These are phyloP conservation scores for Andalucia godoyi DNA, from an alignment of 78 protist species.

Conservation along the genomic window DNA sequence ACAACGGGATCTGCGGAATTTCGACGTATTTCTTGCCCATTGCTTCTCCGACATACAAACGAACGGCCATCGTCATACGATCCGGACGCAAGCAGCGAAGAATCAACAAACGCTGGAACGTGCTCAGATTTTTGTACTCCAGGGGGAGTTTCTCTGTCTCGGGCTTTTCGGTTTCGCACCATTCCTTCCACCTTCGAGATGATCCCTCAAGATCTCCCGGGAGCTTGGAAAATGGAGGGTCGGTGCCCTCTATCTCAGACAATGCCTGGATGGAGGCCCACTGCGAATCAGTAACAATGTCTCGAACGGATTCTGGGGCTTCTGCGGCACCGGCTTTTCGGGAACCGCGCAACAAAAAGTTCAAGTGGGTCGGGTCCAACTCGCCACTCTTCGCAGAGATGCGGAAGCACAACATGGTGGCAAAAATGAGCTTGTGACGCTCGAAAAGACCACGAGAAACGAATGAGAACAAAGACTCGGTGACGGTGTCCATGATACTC, in stretches of 20 bases:
- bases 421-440: conserved; percentile 48
- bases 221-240: background rate
- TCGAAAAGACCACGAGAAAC: conserved; percentile 58
- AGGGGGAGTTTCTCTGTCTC: conserved; percentile 40
- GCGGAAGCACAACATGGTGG: conserved; percentile 34
- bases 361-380: conserved; percentile 17
- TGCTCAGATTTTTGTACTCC: conserved; percentile 38
- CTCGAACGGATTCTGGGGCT: conserved; percentile 9
- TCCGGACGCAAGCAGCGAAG: conserved; percentile 68
- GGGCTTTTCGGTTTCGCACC: conserved; percentile 51
- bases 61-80: conserved; percentile 47
- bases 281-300: conserved; percentile 2
- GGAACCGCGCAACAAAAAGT: conserved; percentile 29
- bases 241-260: conserved; percentile 22
- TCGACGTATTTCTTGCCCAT: conserved; percentile 33
- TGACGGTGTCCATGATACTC: conserved; percentile 4
- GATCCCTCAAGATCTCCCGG: conserved; percentile 37
- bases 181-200: conserved; percentile 55
- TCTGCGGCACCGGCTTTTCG: background rate
- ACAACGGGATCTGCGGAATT: background rate
- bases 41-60: background rate
- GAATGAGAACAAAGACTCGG: conserved; percentile 18
- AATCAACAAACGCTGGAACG: conserved; percentile 44
- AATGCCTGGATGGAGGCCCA: conserved; percentile 26
- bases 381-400: background rate